phyloP scores from a whole-genome alignment of 2,329 filamentous ascomycete species.

The Cladobotryum protrusum region DNA sequence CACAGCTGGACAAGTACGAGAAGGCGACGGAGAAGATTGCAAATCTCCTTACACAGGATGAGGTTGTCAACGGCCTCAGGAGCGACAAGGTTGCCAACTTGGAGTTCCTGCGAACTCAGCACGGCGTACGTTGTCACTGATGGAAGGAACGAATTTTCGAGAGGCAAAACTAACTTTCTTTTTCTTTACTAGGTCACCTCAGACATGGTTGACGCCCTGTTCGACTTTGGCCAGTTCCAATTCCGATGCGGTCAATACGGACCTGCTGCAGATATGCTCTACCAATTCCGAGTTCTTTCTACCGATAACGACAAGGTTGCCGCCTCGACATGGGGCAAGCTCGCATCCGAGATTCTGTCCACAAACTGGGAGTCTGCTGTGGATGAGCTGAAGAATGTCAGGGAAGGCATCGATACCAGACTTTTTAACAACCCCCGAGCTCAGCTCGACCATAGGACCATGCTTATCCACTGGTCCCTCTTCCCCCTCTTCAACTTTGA shows the following conservation, averaged over 20 bases:
- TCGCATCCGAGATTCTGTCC: constrained; percentile 90
- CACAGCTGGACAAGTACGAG: constrained; percentile 75
- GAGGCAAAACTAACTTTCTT: constrained; percentile 1
- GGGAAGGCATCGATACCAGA: constrained; percentile 87
- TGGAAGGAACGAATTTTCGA: not conserved
- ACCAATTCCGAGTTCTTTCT: constrained; percentile 95
- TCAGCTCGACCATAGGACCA: constrained; percentile 92
- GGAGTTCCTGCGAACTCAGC: constrained; percentile 94
- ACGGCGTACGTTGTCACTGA: constrained; percentile 57
- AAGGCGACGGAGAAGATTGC: constrained; percentile 85
- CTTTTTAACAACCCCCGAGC: constrained; percentile 94
- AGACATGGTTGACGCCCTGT: constrained; percentile 93
- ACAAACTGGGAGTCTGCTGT: constrained; percentile 92
- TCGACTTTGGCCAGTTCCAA: constrained; percentile 94
- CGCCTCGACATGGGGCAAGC: constrained; percentile 94
- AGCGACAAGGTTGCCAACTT: constrained; percentile 99
- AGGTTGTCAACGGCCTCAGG: constrained; percentile 82
- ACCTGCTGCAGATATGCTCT: constrained; percentile 84
- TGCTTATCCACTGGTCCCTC: constrained; percentile 96
- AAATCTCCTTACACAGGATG: constrained; percentile 78
- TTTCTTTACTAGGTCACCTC: constrained; percentile 59
- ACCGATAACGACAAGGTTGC: constrained; percentile 98
- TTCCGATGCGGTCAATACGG: constrained; percentile 95
- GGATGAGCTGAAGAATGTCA: constrained; percentile 84
- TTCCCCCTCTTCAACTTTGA: constrained; percentile 99